These are phyloP conservation scores for Trichoderma pleuroti DNA, from an alignment of 2,329 filamentous ascomycete genomes.

Conservation along the genomic window DNA sequence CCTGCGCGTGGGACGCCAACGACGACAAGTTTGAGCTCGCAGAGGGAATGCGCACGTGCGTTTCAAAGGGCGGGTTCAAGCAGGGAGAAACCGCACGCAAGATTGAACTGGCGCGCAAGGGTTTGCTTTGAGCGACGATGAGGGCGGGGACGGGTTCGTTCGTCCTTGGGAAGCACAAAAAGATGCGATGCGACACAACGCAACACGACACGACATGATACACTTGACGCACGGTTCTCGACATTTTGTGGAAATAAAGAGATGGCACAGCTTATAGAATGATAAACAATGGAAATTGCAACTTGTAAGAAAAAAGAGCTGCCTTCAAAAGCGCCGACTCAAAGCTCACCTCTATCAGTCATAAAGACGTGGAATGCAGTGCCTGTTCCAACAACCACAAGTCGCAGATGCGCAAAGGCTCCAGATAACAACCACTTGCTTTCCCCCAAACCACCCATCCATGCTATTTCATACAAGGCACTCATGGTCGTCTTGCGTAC, in stretches of 20 bases:
- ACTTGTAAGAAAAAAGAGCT: neutral
- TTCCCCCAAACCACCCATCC: neutral
- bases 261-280: neutral
- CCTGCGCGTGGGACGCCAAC: slow-evolving; percentile 73
- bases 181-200: neutral
- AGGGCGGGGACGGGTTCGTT: neutral
- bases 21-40: slow-evolving; percentile 75
- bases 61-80: slow-evolving; percentile 72
- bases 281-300: neutral
- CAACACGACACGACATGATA: neutral
- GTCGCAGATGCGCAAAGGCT: neutral
- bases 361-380: neutral
- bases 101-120: slow-evolving; percentile 76
- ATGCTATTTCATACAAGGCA: neutral
- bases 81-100: slow-evolving; percentile 69
- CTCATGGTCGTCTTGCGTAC: neutral
- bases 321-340: neutral
- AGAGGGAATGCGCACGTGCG: slow-evolving; percentile 69
- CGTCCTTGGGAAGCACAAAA: neutral
- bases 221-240: neutral
- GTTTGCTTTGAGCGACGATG: slow-evolving; percentile 52
- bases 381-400: neutral
- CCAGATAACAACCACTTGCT: neutral
- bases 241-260: neutral
- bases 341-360: neutral